Conservation (phyloP, 495 filamentous ascomycete genomes). For the Penicillium desertorum region DNA sequence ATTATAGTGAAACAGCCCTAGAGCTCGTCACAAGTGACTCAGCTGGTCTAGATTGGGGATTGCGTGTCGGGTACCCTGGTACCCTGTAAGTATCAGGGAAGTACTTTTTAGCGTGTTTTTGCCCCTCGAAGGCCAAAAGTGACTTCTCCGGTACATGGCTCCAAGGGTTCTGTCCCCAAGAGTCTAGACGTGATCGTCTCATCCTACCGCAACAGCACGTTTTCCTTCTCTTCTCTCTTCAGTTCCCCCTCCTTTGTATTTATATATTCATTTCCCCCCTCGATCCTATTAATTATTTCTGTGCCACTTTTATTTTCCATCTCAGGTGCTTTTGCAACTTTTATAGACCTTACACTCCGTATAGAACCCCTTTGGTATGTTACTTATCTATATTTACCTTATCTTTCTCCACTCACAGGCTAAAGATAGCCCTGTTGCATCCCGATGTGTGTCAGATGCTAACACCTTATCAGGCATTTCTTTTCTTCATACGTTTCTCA, state of each 20-base stretch:
- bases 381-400: background rate
- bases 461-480: constrained; percentile 20
- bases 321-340: background rate
- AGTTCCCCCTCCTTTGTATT: background rate
- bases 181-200: constrained; percentile 18
- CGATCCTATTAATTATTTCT: background rate
- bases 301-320: background rate
- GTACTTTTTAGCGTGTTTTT: background rate
- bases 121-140: background rate
- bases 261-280: background rate
- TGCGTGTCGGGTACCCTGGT: constrained; percentile 2
- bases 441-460: constrained; percentile 1
- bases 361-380: constrained; percentile 10
- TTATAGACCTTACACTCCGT: background rate
- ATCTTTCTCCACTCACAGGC: constrained; percentile 35
- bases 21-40: constrained; percentile 11
- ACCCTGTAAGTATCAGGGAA: background rate
- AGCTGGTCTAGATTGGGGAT: constrained; percentile 15
- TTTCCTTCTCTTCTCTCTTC: background rate
- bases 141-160: constrained; percentile 4
- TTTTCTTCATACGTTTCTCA: background rate
- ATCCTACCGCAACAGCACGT: constrained; percentile 14
- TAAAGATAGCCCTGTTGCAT: constrained; percentile 22
- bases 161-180: background rate
- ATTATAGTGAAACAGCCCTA: background rate